Percentiles rank a stretch among this genome's conserved stretches.
Evolutionary conservation across 768 basidiomycete genomes (phyloP).

Genomic region (Termitomyces sp.): DNA sequence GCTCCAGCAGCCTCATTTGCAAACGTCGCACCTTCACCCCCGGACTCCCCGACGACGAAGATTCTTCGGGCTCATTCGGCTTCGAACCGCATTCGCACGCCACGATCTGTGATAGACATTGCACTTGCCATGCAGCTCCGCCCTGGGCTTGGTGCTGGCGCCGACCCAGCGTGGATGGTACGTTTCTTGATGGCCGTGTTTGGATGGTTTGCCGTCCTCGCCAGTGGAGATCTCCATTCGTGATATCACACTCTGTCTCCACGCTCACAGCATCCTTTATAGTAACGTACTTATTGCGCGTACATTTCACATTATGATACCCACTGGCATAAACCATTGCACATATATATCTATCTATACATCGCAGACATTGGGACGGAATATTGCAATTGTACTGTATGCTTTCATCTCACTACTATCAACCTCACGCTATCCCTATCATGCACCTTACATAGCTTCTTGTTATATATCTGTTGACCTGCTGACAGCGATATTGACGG

Average conservation of each 20-base stretch:
- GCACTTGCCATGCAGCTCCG: constrained; percentile 77
- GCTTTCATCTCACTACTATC: not conserved
- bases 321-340: not conserved
- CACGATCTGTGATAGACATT: constrained; percentile 51
- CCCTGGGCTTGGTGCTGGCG: constrained; percentile 63
- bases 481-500: not conserved
- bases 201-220: constrained; percentile 67
- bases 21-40: not conserved
- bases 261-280: not conserved
- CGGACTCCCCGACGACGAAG: not conserved
- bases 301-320: not conserved
- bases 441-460: not conserved
- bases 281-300: not conserved
- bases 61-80: not conserved
- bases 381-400: not conserved
- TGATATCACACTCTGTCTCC: not conserved
- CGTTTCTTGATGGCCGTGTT: constrained; percentile 76
- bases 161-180: constrained; percentile 77
- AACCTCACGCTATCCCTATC: not conserved
- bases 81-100: constrained; percentile 15
- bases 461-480: not conserved
- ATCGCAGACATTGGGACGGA: not conserved
- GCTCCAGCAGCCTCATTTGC: not conserved
- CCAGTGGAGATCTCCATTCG: constrained; percentile 17
- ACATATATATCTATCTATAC: not conserved